These are phyloP conservation scores for Aquilaria sinensis DNA, from an alignment of 345 rosid species.

Conservation along the genomic window DNA sequence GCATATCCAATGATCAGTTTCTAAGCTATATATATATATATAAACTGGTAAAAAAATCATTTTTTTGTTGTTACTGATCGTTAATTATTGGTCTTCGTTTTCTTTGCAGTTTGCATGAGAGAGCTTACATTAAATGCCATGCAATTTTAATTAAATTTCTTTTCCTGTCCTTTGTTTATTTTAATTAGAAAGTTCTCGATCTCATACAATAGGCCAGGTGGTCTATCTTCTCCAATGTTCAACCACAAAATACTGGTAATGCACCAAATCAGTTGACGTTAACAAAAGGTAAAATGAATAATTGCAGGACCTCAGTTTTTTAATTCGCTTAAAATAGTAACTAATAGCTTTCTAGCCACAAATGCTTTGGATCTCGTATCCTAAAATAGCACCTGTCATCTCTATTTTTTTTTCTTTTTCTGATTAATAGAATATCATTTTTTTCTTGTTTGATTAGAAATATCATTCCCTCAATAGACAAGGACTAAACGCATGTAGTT, in stretches of 20 bases:
- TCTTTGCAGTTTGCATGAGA: too few species aligned
- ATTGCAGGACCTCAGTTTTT: not conserved
- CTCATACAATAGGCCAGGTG: slow-evolving; percentile 11
- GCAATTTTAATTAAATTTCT: not conserved
- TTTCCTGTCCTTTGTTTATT: not conserved
- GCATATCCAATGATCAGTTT: too few species aligned
- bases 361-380: slow-evolving; percentile 22
- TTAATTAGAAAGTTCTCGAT: slow-evolving; percentile 9
- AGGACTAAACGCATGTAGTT: too few species aligned
- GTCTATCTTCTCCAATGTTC: not conserved
- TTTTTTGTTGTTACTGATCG: too few species aligned
- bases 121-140: not conserved
- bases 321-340: slow-evolving; percentile 5
- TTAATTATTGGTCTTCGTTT: too few species aligned
- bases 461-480: too few species aligned
- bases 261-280: not conserved
- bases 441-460: too few species aligned
- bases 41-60: too few species aligned
- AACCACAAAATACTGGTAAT: too few species aligned
- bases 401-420: too few species aligned
- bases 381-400: slow-evolving; percentile 4
- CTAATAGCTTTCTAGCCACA: not conserved
- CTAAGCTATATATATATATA: too few species aligned
- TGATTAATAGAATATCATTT: too few species aligned
- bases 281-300: not conserved